A percentile compares a stretch with the other conserved stretches of the same genome.
Conservation (phyloP, 257 asterid genomes). For the Solanum tarapatanum region DNA sequence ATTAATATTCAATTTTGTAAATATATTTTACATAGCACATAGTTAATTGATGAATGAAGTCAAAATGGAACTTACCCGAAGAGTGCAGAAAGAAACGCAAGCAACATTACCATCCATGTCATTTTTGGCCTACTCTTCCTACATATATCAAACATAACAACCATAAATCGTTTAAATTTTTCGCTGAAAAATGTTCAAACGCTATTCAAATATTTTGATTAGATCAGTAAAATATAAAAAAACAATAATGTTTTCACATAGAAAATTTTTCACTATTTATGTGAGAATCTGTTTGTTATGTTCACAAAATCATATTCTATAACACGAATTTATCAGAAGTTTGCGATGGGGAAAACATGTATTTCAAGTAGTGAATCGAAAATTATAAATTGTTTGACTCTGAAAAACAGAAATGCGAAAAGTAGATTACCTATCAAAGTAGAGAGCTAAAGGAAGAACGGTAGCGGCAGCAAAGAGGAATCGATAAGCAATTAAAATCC, state of each 20-base stretch:
- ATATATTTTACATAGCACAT: background rate
- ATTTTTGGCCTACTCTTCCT: slow-evolving; percentile 39
- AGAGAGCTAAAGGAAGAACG: slow-evolving; percentile 51
- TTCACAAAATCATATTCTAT: too few relatives aligned
- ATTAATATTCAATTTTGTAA: background rate
- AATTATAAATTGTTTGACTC: background rate
- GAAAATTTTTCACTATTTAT: fast-evolving
- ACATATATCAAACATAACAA: background rate
- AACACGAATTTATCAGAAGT: too few relatives aligned
- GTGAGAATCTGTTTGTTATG: background rate
- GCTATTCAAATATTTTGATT: too few relatives aligned
- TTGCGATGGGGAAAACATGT: too few relatives aligned
- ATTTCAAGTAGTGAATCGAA: too few relatives aligned
- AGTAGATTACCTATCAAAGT: slow-evolving; percentile 13
- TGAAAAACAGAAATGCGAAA: background rate
- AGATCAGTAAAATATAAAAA: background rate
- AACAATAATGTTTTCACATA: too few relatives aligned
- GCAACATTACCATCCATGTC: slow-evolving; percentile 34
- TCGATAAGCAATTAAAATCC: slow-evolving; percentile 52
- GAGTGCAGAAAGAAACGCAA: slow-evolving; percentile 29
- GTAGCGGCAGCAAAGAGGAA: slow-evolving; percentile 46
- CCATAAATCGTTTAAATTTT: too few relatives aligned
- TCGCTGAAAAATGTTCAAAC: too few relatives aligned
- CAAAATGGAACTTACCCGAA: slow-evolving; percentile 26
- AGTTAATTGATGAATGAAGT: background rate